Evolutionary conservation across 1,284 basidiomycete genomes (phyloP), one percentile per base, ranked within the genome.

Genomic region (Boletus hoseneyae): DNA sequence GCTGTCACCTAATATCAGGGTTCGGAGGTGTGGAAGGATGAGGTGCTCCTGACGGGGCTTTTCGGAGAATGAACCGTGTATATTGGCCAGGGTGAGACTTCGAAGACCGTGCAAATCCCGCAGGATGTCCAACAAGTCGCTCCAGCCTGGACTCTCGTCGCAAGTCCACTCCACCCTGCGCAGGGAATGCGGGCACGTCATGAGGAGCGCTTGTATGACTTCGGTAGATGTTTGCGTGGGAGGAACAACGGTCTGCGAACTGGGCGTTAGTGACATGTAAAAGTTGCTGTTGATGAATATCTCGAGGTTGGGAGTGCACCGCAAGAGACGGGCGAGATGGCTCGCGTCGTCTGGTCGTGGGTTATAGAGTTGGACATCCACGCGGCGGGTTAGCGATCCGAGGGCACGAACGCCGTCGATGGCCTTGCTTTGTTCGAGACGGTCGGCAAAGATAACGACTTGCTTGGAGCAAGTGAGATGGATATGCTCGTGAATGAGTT

Each of bases 311-410:
- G 66, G 67, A 9, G 70, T 71, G 47, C 64, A 66, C 13, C 58
- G 58, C 32, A 76, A 52, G 13, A 76, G 59, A 5, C 72, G 68
- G 9, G 66, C 55, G 15, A 73, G 61, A 39, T 65, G 56, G 9
- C 45, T 34, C n/a, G 47, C 47, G 4, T 54, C 54, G 19, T 43
- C 45, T n/a, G 42, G 36, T 0, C 54, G 52, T n/a, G 62, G 62
- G 42, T 71, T 71, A n/a, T 60, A 45, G 38, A 77, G 67, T 6
- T 59, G 62, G 36, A 76, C 64, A 42, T 76, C 74, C 37, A 76
- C 63, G 7, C 64, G 64, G 15, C 63, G 64, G n/a, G 71, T 70
- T 48, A 64, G 58, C 7, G 66, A 66, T 16, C 74, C 73, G 3
- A 73, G 58, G n/a, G 53, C 63, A 52, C 51, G 62, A 46, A 44